phyloP scores from a whole-genome alignment of 108 stramenopile species.

The Conticribra weissflogii region DNA sequence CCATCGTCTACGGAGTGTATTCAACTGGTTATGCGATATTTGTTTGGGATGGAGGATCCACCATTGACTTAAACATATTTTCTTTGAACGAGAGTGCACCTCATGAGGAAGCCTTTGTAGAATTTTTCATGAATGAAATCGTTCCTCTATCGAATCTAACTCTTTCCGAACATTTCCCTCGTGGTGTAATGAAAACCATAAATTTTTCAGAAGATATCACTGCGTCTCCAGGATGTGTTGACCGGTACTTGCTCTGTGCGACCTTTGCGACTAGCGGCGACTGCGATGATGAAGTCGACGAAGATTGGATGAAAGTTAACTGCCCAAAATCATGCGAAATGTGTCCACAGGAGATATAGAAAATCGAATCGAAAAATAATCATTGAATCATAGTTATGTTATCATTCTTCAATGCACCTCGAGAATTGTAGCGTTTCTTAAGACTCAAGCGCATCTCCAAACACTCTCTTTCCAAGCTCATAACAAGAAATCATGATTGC shows the following conservation, averaged over 20 bases:
- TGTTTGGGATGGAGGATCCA: constrained; percentile 58
- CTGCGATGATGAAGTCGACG: constrained; percentile 37
- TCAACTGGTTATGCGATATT: constrained; percentile 23
- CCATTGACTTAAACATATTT: constrained; percentile 62
- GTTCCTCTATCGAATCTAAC: constrained; percentile 6
- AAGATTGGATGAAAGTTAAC: constrained; percentile 14
- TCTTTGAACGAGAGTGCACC: constrained; percentile 22
- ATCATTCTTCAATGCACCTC: not conserved
- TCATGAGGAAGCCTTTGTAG: constrained; percentile 8
- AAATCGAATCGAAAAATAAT: too few species aligned
- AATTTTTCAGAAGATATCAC: constrained; percentile 55
- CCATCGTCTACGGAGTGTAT: constrained; percentile 29
- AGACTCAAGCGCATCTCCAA: constrained; percentile 26
- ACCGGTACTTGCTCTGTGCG: constrained; percentile 14
- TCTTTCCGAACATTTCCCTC: constrained; percentile 58
- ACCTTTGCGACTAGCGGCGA: constrained; percentile 22
- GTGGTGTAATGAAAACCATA: constrained; percentile 56
- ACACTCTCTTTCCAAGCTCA: constrained; percentile 85
- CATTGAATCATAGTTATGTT: too few species aligned
- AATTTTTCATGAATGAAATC: constrained; percentile 19
- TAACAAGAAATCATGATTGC: constrained; percentile 95
- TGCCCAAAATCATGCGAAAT: constrained; percentile 11
- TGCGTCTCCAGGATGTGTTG: constrained; percentile 17
- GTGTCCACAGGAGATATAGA: not conserved
- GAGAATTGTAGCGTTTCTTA: not conserved